Conservation (phyloP, 2,329 filamentous ascomycete genomes). For the Coniochaeta prunicola region DNA sequence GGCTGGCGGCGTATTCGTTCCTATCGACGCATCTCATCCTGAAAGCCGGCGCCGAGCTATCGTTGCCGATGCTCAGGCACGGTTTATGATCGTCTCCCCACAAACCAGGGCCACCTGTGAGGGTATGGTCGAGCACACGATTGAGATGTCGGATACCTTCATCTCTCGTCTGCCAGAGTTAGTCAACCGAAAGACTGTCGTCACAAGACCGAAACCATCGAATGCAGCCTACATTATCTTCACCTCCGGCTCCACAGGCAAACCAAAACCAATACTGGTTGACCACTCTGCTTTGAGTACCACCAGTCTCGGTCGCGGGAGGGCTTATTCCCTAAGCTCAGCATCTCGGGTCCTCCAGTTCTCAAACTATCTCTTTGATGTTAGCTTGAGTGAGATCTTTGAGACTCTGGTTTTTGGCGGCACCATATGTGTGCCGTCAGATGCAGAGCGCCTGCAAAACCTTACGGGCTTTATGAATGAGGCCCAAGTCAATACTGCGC, state of each 20-base stretch:
- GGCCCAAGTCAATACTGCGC: neutral
- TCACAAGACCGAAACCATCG: no score
- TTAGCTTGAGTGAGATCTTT: conserved; percentile 26
- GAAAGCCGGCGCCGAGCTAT: no score
- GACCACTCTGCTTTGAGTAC: neutral
- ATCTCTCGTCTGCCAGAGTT: neutral
- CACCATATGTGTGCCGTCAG: conserved; percentile 30
- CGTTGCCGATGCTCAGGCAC: no score
- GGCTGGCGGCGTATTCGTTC: conserved; percentile 6
- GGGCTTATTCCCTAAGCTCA: neutral
- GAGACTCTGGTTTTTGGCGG: conserved; percentile 28
- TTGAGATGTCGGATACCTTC: neutral
- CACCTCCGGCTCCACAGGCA: neutral
- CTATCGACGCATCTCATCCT: neutral
- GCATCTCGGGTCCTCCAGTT: conserved; percentile 13
- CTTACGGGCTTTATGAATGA: neutral
- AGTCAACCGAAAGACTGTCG: no score
- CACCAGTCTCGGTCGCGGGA: neutral
- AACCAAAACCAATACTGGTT: neutral
- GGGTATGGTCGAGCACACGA: no score
- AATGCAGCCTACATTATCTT: neutral
- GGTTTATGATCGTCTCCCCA: no score
- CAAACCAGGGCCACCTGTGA: no score
- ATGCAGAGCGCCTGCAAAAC: conserved; percentile 22
- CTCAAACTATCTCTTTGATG: conserved; percentile 30